Conservation (phyloP, 2,329 filamentous ascomycete species). For the Zelopaecilomyces penicillatus region DNA sequence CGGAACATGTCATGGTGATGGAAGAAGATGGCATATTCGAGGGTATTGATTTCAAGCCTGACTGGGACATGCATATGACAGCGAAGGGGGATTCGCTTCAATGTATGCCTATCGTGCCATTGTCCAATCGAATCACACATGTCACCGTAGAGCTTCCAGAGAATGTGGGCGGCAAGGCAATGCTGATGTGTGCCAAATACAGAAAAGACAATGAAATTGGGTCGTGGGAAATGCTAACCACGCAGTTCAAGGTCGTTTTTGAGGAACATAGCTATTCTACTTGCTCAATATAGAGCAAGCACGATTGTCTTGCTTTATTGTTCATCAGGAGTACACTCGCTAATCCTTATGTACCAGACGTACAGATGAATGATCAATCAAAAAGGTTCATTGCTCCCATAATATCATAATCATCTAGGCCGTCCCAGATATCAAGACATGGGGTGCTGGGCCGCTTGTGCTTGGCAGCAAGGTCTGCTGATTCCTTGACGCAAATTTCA, state of each 20-base stretch:
- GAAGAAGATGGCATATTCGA: slow-evolving; percentile 6
- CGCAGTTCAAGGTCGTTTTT: slow-evolving; percentile 1
- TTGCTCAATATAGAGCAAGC: too few species aligned
- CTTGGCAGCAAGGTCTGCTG: too few species aligned
- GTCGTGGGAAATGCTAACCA: neutral
- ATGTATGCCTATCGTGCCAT: neutral
- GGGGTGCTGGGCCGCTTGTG: too few species aligned
- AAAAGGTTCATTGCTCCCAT: too few species aligned
- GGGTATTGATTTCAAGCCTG: slow-evolving; percentile 1
- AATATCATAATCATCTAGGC: too few species aligned
- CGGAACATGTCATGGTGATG: slow-evolving; percentile 8
- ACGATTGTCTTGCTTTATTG: too few species aligned
- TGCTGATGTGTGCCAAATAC: slow-evolving; percentile 1
- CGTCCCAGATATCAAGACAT: too few species aligned
- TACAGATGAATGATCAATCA: too few species aligned
- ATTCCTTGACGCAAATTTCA: too few species aligned
- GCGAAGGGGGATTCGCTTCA: neutral
- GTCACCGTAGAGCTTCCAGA: slow-evolving; percentile 7
- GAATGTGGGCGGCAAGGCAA: neutral
- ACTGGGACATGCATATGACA: neutral
- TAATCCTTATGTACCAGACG: too few species aligned
- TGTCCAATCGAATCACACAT: neutral
- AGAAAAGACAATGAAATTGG: neutral
- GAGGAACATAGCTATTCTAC: too few species aligned
- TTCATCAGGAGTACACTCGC: too few species aligned